Evolutionary conservation across 2,329 filamentous ascomycete species (phyloP).

Genomic region (Lachnellula subtilissima): DNA sequence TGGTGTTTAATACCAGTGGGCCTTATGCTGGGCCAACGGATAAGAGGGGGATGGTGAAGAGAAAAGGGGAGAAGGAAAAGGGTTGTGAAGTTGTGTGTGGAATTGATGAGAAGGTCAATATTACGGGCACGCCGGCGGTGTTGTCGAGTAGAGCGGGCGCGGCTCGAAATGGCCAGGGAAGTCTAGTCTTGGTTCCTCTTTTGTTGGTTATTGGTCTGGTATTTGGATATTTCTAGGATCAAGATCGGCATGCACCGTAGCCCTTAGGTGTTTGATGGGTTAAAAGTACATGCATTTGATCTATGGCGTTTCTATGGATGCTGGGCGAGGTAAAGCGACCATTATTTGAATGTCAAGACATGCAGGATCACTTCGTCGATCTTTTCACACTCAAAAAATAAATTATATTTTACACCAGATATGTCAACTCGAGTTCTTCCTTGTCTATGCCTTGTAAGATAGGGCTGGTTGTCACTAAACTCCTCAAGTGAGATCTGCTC

Average conservation of each 20-base stretch:
- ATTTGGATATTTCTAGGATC: constrained; percentile 8
- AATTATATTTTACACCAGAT: too few species aligned
- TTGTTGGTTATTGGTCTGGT: constrained; percentile 9
- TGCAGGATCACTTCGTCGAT: too few species aligned
- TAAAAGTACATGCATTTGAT: too few species aligned
- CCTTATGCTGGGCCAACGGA: constrained; percentile 8
- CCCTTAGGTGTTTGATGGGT: too few species aligned
- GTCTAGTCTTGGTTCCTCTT: constrained; percentile 16
- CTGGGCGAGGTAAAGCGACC: too few species aligned
- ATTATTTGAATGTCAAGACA: too few species aligned
- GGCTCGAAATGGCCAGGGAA: constrained; percentile 10
- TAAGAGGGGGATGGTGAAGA: constrained; percentile 16
- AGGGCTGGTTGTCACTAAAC: too few species aligned
- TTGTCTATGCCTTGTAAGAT: too few species aligned
- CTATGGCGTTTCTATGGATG: too few species aligned
- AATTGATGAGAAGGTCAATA: constrained; percentile 24
- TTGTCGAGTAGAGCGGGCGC: constrained; percentile 23
- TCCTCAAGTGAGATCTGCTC: too few species aligned
- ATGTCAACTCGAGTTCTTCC: too few species aligned
- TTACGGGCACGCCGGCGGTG: constrained; percentile 23
- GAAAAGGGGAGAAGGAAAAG: constrained; percentile 17
- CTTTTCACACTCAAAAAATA: too few species aligned
- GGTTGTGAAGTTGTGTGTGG: constrained; percentile 27
- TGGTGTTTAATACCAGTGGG: constrained; percentile 28
- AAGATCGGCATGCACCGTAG: background rate